A percentile compares a stretch with the other conserved stretches of the same genome.
phyloP scores from a whole-genome alignment of 2,329 filamentous ascomycete genomes.

The Leptographium wingfieldii region DNA sequence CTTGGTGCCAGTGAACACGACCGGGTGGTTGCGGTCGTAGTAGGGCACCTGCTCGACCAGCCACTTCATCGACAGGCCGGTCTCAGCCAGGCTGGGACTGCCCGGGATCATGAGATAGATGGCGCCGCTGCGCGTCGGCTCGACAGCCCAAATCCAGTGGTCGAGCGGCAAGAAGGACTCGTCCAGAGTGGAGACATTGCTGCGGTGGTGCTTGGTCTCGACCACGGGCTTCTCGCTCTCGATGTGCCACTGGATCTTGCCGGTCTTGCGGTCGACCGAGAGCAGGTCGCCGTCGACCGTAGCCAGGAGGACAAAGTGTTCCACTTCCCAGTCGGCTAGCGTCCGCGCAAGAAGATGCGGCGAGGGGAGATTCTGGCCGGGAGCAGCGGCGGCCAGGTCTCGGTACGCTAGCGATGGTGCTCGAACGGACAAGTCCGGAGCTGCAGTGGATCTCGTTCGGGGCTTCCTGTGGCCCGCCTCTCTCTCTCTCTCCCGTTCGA shows the following conservation, averaged over 20 bases:
- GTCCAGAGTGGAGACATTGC: constrained; percentile 50
- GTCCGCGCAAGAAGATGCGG: constrained; percentile 88
- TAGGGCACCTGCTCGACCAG: constrained; percentile 75
- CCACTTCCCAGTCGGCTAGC: constrained; percentile 98
- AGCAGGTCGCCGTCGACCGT: constrained; percentile 97
- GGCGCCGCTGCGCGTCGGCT: constrained; percentile 75
- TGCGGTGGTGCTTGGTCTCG: constrained; percentile 70
- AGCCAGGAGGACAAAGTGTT: constrained; percentile 99
- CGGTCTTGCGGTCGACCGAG: constrained; percentile 78
- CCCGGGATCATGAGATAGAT: constrained; percentile 78
- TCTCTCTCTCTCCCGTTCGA: constrained; percentile 4
- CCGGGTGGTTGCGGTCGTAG: constrained; percentile 58
- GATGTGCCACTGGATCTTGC: constrained; percentile 73
- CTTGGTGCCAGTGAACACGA: constrained; percentile 86
- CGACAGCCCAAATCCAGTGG: constrained; percentile 89
- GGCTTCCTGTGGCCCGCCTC: constrained; percentile 15
- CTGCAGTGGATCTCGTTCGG: constrained; percentile 58
- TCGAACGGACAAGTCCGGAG: constrained; percentile 92
- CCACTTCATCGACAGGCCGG: constrained; percentile 68
- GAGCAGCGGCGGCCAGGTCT: constrained; percentile 38
- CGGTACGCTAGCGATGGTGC: constrained; percentile 65
- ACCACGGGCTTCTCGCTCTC: constrained; percentile 79
- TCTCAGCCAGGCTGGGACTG: constrained; percentile 45
- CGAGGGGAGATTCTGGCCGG: constrained; percentile 57
- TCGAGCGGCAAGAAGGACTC: constrained; percentile 55